Percentiles rank a stretch among this genome's conserved stretches.
These are phyloP conservation scores for Mantamonas sphyraenae DNA, from an alignment of 78 protist genomes.

Conservation along the genomic window DNA sequence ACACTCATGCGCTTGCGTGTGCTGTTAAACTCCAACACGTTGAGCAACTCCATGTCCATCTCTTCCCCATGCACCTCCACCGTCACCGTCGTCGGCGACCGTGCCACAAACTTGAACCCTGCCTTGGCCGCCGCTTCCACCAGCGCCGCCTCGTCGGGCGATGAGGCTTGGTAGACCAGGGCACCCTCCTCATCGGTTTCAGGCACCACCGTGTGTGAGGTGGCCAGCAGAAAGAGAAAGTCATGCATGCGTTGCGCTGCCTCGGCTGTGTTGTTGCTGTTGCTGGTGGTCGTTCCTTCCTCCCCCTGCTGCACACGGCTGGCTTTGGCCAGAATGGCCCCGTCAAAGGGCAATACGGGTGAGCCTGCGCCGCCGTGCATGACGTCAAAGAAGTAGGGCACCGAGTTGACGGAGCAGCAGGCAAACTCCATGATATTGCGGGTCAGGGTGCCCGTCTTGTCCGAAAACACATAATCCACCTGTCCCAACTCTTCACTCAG, in stretches of 20 bases:
- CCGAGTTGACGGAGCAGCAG: too few species aligned
- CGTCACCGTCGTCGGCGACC: neutral
- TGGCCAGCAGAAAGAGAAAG: constrained; percentile 44
- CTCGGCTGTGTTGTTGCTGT: neutral
- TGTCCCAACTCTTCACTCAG: constrained; percentile 56
- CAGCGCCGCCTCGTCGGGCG: constrained; percentile 87
- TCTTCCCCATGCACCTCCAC: neutral
- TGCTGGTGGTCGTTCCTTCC: too few species aligned
- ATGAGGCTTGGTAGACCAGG: constrained; percentile 62
- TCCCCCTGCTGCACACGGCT: too few species aligned
- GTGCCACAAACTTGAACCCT: constrained; percentile 42
- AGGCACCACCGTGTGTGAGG: constrained; percentile 73
- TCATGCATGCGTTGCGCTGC: constrained; percentile 4
- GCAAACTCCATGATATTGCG: constrained; percentile 52
- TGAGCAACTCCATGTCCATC: neutral
- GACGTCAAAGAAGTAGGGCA: too few species aligned
- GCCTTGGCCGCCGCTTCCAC: constrained; percentile 62
- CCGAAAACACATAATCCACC: constrained; percentile 52
- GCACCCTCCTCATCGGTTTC: constrained; percentile 31
- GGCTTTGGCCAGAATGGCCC: too few species aligned
- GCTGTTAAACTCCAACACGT: constrained; percentile 33
- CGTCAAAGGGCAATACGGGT: too few species aligned
- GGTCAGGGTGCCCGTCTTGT: constrained; percentile 64
- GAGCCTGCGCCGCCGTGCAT: too few species aligned
- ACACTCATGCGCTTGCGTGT: constrained; percentile 64